phyloP scores from a whole-genome alignment of 192 early-diverging fungal genomes.

The Backusella liffmaniae region DNA sequence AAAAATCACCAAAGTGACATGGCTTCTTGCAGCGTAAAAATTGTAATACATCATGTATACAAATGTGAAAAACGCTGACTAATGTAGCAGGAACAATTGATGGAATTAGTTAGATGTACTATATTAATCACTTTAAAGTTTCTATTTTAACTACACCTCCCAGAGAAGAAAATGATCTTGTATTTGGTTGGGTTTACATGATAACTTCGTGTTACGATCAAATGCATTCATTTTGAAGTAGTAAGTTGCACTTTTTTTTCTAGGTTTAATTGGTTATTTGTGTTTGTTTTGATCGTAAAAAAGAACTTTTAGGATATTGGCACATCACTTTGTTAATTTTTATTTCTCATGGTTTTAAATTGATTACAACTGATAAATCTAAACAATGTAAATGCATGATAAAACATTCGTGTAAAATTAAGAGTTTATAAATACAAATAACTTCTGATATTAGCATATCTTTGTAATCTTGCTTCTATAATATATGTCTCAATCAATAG shows the following conservation, averaged over 20 bases:
- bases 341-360: too few species aligned
- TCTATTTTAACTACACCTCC: not conserved
- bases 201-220: not conserved
- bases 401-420: too few species aligned
- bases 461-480: too few species aligned
- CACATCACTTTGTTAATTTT: too few species aligned
- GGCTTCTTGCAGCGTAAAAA: not conserved
- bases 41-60: not conserved
- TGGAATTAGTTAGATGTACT: not conserved
- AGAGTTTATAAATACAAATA: too few species aligned
- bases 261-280: not conserved
- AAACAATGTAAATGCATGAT: too few species aligned
- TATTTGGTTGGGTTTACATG: not conserved
- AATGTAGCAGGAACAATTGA: not conserved
- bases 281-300: slow-evolving; percentile 1
- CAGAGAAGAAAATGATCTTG: not conserved
- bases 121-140: not conserved
- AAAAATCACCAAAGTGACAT: not conserved
- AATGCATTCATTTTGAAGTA: not conserved
- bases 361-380: too few species aligned
- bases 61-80: not conserved
- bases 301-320: not conserved
- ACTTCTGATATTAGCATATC: too few species aligned
- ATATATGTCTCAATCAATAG: too few species aligned
- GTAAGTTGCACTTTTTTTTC: too few species aligned